Conservation (phyloP, 2,329 filamentous ascomycete species). For the Epichloe coenophiala region DNA sequence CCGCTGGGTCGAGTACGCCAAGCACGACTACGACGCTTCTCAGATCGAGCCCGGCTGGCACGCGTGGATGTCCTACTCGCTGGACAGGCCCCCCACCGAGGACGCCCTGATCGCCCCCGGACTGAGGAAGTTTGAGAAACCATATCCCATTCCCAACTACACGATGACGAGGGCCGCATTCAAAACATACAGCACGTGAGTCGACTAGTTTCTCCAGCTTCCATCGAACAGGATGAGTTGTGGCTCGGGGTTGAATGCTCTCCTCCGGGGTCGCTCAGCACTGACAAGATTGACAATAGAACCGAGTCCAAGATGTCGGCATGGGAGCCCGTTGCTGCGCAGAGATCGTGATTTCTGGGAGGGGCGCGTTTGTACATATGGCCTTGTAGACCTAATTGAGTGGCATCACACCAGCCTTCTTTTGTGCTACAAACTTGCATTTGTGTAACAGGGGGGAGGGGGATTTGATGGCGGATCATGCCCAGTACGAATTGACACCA, state of each 20-base stretch:
- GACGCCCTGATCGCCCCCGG: slow-evolving; percentile 59
- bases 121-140: slow-evolving; percentile 62
- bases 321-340: slow-evolving; percentile 35
- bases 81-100: slow-evolving; percentile 70
- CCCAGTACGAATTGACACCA: background rate
- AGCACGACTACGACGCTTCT: slow-evolving; percentile 66
- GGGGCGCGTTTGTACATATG: slow-evolving; percentile 18
- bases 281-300: slow-evolving; percentile 21
- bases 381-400: slow-evolving; percentile 3
- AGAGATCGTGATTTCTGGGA: slow-evolving; percentile 15
- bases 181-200: slow-evolving; percentile 92
- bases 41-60: slow-evolving; percentile 97
- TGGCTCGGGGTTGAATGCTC: no score
- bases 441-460: background rate
- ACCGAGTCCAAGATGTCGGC: slow-evolving; percentile 38
- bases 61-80: slow-evolving; percentile 89
- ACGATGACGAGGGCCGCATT: slow-evolving; percentile 69
- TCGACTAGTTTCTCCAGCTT: slow-evolving; percentile 12
- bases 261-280: background rate
- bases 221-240: no score
- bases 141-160: slow-evolving; percentile 56
- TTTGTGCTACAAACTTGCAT: background rate
- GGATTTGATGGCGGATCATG: background rate
- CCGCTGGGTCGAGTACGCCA: slow-evolving; percentile 94
- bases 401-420: background rate